Evolutionary conservation across 768 basidiomycete species (phyloP).

Genomic region (Russula lepida): DNA sequence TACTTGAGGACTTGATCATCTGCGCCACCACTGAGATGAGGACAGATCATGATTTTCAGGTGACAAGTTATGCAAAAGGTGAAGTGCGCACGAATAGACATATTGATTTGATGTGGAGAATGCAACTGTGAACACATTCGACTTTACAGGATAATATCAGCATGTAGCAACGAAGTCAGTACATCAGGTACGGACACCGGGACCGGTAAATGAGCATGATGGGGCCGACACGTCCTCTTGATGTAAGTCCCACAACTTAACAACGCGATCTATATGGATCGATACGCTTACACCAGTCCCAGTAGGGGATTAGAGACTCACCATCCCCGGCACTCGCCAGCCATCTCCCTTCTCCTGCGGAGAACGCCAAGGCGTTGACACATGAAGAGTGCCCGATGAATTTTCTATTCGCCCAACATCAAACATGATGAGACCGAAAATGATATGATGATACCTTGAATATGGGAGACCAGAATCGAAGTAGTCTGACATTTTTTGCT

Average conservation of each 20-base stretch:
- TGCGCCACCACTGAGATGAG: constrained; percentile 14
- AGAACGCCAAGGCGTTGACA: constrained; percentile 32
- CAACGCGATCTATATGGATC: constrained; percentile 24
- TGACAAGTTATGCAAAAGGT: not conserved
- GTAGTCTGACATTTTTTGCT: not conserved
- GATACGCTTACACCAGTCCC: not conserved
- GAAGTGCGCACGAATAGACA: constrained; percentile 51
- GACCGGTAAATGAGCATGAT: constrained; percentile 26
- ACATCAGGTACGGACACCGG: constrained; percentile 21
- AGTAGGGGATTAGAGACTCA: constrained; percentile 10
- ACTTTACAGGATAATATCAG: constrained; percentile 31
- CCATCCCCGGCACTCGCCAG: constrained; percentile 35
- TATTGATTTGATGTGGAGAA: constrained; percentile 62
- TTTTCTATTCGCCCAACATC: constrained; percentile 23
- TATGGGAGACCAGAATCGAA: constrained; percentile 9
- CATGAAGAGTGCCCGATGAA: constrained; percentile 31
- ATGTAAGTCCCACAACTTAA: constrained; percentile 33
- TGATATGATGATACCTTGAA: constrained; percentile 5
- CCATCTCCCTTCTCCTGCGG: constrained; percentile 30
- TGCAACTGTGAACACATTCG: constrained; percentile 60
- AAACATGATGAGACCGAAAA: not conserved
- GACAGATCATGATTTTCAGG: not conserved
- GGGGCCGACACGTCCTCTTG: constrained; percentile 26
- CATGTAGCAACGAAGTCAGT: not conserved
- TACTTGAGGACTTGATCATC: constrained; percentile 12